A percentile compares a stretch with the other conserved stretches of the same genome.
Evolutionary conservation across 768 basidiomycete species (phyloP).

Genomic region (Tremella yokohamensis): DNA sequence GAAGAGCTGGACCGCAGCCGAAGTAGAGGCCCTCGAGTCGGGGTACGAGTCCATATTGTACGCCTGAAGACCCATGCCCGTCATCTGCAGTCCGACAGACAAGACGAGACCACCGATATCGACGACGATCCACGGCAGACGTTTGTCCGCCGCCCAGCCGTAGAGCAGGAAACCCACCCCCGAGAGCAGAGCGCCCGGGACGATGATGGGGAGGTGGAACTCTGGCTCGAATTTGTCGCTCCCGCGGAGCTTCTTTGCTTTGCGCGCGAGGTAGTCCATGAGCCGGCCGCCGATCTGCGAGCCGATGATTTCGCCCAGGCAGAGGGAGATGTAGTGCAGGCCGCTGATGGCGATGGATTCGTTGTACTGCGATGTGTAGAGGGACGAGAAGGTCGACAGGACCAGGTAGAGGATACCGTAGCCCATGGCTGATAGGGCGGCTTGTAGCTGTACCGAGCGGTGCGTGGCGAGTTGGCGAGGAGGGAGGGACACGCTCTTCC

Average conservation of each 20-base stretch:
- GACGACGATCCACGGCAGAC: conserved; percentile 5
- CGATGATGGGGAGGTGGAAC: conserved; percentile 10
- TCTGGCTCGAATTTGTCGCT: conserved; percentile 6
- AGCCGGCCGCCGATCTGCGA: conserved; percentile 9
- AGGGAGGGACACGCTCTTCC: background rate
- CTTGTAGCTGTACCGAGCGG: conserved; percentile 4
- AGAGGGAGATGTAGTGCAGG: conserved; percentile 8
- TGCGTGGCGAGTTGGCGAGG: background rate
- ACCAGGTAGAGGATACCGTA: conserved; percentile 6
- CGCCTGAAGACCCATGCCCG: conserved; percentile 4
- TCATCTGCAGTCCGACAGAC: conserved; percentile 8
- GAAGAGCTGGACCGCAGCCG: conserved; percentile 4
- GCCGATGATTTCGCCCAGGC: conserved; percentile 5
- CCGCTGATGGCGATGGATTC: conserved; percentile 6
- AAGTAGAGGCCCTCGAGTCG: conserved; percentile 6
- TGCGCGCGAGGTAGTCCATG: conserved; percentile 10
- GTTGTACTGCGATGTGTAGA: conserved; percentile 7
- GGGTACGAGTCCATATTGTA: conserved; percentile 7
- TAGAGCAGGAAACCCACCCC: conserved; percentile 3
- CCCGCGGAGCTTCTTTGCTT: conserved; percentile 5
- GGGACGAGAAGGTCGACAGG: conserved; percentile 8
- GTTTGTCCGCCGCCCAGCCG: conserved; percentile 9
- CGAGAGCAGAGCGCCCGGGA: conserved; percentile 3
- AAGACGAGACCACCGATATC: conserved; percentile 3
- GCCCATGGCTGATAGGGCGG: background rate